phyloP scores from a whole-genome alignment of 169 alveolate species.

The Theileria parva region DNA sequence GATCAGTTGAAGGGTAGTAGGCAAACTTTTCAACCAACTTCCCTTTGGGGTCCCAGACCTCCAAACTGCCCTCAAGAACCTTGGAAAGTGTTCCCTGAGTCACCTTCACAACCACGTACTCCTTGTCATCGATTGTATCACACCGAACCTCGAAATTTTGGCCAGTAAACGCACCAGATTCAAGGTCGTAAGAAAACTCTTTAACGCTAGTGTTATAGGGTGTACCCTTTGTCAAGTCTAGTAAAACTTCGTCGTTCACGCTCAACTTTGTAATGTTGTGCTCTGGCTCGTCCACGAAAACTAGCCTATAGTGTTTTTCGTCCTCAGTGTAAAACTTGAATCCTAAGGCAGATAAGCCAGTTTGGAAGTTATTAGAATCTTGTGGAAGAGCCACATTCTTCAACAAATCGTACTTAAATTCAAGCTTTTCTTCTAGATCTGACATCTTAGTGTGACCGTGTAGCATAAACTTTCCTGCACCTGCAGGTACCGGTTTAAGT shows the following conservation, averaged over 20 bases:
- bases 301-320: background rate
- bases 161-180: background rate
- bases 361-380: background rate
- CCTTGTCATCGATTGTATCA: background rate
- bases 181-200: background rate
- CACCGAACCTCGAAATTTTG: background rate
- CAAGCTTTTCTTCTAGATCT: background rate
- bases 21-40: background rate
- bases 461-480: background rate
- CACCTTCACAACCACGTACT: background rate
- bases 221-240: background rate
- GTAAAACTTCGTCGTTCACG: background rate
- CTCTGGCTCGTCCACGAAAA: background rate
- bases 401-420: conserved; percentile 1
- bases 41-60: background rate
- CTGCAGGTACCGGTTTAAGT: background rate
- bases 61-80: background rate
- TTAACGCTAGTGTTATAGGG: background rate
- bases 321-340: background rate
- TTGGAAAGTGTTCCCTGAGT: background rate
- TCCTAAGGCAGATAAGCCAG: background rate
- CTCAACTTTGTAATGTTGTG: background rate
- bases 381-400: background rate
- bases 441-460: background rate
- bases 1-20: background rate